Evolutionary conservation across 2,329 filamentous ascomycete species (phyloP).

Genomic region (Pseudocercospora musae): DNA sequence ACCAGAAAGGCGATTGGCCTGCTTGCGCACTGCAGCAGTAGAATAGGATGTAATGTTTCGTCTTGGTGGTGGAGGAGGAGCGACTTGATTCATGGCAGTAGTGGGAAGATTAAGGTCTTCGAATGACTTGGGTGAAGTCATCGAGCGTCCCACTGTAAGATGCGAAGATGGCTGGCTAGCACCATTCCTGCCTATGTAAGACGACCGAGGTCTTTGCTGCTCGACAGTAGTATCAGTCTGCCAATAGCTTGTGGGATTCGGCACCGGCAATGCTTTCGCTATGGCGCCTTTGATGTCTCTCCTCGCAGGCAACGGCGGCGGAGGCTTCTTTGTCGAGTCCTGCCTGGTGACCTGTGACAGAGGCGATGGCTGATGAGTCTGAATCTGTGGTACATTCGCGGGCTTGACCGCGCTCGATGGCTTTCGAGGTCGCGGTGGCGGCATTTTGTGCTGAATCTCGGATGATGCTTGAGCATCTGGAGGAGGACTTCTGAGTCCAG

Average conservation of each 20-base stretch:
- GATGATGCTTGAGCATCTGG: slow-evolving; percentile 22
- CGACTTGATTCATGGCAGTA: slow-evolving; percentile 14
- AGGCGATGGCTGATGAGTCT: slow-evolving; percentile 30
- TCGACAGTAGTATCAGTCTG: slow-evolving; percentile 13
- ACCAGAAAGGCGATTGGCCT: slow-evolving; percentile 36
- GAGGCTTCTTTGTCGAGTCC: slow-evolving; percentile 25
- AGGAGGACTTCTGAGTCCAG: slow-evolving; percentile 40
- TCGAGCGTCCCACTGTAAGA: slow-evolving; percentile 11
- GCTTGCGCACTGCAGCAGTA: slow-evolving; percentile 20
- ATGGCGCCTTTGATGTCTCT: slow-evolving; percentile 26
- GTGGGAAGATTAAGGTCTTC: slow-evolving; percentile 21
- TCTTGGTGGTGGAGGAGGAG: slow-evolving; percentile 26
- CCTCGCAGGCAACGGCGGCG: slow-evolving; percentile 34
- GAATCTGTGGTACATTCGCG: slow-evolving; percentile 15
- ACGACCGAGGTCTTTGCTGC: slow-evolving; percentile 6
- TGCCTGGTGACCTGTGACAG: slow-evolving; percentile 36
- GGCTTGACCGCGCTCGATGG: slow-evolving; percentile 35
- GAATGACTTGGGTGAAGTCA: slow-evolving; percentile 18
- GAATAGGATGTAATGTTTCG: slow-evolving; percentile 34
- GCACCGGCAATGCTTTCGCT: slow-evolving; percentile 21
- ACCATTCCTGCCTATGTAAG: background rate
- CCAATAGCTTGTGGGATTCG: slow-evolving; percentile 14
- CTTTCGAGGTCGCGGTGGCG: slow-evolving; percentile 37
- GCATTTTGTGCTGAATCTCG: slow-evolving; percentile 23
- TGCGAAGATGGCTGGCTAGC: slow-evolving; percentile 19